Evolutionary conservation across 1,284 basidiomycete genomes (phyloP), one percentile per base, ranked within the genome.

Genomic region (Malassezia furfur): DNA sequence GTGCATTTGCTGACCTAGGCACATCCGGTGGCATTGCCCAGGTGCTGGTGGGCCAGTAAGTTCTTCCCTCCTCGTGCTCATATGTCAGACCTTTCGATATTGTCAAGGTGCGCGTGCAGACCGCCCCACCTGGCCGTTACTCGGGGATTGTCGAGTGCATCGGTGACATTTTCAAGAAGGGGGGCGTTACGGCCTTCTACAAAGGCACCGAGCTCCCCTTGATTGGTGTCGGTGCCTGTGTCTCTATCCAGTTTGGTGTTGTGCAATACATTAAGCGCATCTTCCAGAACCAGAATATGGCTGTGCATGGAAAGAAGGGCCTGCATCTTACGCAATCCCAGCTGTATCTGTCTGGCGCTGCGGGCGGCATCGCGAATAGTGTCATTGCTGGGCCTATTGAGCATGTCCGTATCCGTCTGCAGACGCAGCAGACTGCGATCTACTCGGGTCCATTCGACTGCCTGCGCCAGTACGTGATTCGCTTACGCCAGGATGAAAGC

Each of bases 31-130:
- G 90, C 44, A 84, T 91, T 65, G 84, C 86, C 47, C 90, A 94
- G 80, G 89, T 88, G 35, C 80, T 94, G 39, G 89, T 93, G 50
- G 90, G 90, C 43, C 91, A 94, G 77, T 52, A 30, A 19, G 46
- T 52, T 22, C 34, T 17, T 4, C 25, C 25, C 3, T 3, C 7
- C 4, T 28, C 25, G 25, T 7, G 25, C 25, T 28, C 25, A 28
- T 28, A 28, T 28, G 7, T 4, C 30, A 51, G 44, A 25, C 88
- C 90, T 17, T 93, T 96, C 74, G 91, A 96, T 77, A 94, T 94
- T 63, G 87, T 93, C 78, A 96, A 96, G 83, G 80, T 81, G 81
- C 84, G 91, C 61, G 87, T 96, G 81, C 93, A 98, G 83, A 94
- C 91, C 7, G 82, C 89, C n/a, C 81, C 89, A 12, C 83, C 84